Conservation (phyloP, 2,329 filamentous ascomycete genomes). For the Fusarium chlamydosporum region DNA sequence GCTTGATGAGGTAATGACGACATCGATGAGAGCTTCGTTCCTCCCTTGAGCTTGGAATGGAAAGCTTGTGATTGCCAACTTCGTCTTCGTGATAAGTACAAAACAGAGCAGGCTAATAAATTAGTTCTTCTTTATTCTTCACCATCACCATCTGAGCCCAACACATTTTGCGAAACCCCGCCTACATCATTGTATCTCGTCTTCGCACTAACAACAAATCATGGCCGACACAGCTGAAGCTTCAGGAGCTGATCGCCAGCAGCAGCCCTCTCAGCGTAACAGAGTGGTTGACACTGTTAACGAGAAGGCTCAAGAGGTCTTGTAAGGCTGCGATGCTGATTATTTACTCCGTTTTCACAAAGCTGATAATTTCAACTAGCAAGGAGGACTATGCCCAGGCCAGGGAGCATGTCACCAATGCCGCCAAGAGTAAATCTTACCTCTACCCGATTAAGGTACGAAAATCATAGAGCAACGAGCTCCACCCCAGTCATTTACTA, state of each 20-base stretch:
- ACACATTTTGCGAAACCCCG: background rate
- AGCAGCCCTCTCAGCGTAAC: constrained; percentile 45
- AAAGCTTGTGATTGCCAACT: constrained; percentile 37
- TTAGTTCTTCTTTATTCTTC: background rate
- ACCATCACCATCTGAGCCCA: constrained; percentile 5
- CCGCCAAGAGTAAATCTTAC: constrained; percentile 82
- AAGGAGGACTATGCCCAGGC: constrained; percentile 80
- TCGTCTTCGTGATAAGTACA: constrained; percentile 20
- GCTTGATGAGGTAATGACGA: constrained; percentile 39
- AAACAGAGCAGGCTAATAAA: constrained; percentile 2
- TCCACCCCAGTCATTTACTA: background rate
- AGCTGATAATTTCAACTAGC: constrained; percentile 53
- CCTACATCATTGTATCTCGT: background rate
- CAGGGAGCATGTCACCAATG: constrained; percentile 73
- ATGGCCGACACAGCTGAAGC: constrained; percentile 49
- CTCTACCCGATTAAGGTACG: constrained; percentile 83
- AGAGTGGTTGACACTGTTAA: constrained; percentile 59
- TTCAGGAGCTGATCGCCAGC: constrained; percentile 42
- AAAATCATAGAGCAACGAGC: constrained; percentile 2
- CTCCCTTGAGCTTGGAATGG: constrained; percentile 41
- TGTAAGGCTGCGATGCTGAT: constrained; percentile 54
- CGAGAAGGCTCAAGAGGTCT: constrained; percentile 64
- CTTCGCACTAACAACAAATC: background rate
- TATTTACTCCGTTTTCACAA: constrained; percentile 5
- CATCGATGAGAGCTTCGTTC: constrained; percentile 39